Percentiles rank a stretch among this genome's conserved stretches.
These are phyloP conservation scores for Cladosporium velox DNA, from an alignment of 2,329 filamentous ascomycete species.

Conservation along the genomic window DNA sequence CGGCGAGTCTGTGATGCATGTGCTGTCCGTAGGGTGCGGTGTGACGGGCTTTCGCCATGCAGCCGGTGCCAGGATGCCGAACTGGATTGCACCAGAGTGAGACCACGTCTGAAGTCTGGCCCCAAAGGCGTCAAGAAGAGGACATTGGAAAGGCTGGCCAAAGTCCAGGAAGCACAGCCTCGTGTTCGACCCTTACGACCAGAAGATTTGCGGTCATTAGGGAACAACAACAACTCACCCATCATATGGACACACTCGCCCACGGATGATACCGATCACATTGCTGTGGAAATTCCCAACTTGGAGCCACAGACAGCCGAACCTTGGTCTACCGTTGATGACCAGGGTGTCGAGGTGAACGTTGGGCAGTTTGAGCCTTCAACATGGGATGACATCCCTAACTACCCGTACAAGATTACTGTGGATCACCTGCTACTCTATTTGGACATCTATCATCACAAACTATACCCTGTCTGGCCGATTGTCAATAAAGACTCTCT, in stretches of 20 bases:
- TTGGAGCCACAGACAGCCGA: not conserved
- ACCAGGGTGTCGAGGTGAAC: not conserved
- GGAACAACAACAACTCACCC: not conserved
- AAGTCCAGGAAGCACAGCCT: not conserved
- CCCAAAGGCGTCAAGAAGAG: slow-evolving; percentile 22
- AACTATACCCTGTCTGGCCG: slow-evolving; percentile 27
- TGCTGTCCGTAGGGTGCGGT: slow-evolving; percentile 25
- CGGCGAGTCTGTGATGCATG: slow-evolving; percentile 26
- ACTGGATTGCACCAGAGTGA: slow-evolving; percentile 23
- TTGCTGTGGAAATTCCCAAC: too few species aligned
- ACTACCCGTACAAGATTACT: slow-evolving; percentile 5
- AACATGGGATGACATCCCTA: not conserved
- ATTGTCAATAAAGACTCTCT: slow-evolving; percentile 21
- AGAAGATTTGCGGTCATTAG: slow-evolving; percentile 6
- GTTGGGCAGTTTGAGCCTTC: not conserved
- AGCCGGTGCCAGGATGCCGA: slow-evolving; percentile 16
- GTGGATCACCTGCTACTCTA: slow-evolving; percentile 20
- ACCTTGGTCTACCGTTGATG: not conserved
- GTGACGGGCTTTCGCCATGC: slow-evolving; percentile 25
- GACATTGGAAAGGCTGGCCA: slow-evolving; percentile 16
- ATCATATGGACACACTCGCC: not conserved
- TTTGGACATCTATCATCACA: slow-evolving; percentile 27
- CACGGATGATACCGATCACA: not conserved
- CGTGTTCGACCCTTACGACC: not conserved
- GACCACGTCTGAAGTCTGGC: slow-evolving; percentile 21